phyloP scores from a whole-genome alignment of 2,329 filamentous ascomycete genomes.

The Fusarium continuum region DNA sequence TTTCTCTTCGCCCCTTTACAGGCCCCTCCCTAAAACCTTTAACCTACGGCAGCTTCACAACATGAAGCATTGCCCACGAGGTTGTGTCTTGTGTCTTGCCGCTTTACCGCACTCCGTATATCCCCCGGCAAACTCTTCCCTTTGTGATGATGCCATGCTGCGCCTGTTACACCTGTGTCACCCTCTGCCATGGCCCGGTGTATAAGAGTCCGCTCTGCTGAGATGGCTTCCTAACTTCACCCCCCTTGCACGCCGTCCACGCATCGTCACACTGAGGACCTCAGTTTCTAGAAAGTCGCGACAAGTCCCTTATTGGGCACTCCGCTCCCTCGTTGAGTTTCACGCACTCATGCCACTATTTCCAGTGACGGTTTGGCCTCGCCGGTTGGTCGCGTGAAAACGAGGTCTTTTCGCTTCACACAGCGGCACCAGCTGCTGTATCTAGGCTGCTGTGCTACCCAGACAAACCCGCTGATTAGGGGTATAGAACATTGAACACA shows the following conservation, averaged over 20 bases:
- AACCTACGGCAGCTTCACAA: conserved; percentile 2
- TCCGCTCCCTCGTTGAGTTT: conserved; percentile 16
- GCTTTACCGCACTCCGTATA: conserved; percentile 12
- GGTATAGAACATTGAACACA: conserved; percentile 1
- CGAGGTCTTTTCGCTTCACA: conserved; percentile 37
- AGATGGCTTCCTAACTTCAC: conserved; percentile 4
- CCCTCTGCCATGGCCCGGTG: conserved; percentile 23
- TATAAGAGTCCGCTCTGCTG: neutral
- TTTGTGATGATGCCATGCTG: conserved; percentile 9
- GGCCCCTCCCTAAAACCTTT: neutral
- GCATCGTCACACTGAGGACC: conserved; percentile 24
- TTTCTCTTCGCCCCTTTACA: conserved; percentile 1
- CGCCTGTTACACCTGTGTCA: conserved; percentile 17
- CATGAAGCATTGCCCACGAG: neutral
- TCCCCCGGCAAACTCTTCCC: neutral
- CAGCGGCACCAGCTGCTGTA: conserved; percentile 37
- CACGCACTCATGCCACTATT: conserved; percentile 22
- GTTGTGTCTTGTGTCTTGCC: conserved; percentile 13
- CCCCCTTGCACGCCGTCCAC: conserved; percentile 18
- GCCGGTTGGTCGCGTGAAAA: conserved; percentile 32
- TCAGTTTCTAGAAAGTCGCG: conserved; percentile 38
- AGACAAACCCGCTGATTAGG: conserved; percentile 1
- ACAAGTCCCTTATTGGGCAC: conserved; percentile 37
- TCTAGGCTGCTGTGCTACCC: conserved; percentile 31
- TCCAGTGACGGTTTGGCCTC: conserved; percentile 19